Base-by-base conservation (phyloP, 164 flowering plant genomes). In the Magnolia changhungtana region DNA sequence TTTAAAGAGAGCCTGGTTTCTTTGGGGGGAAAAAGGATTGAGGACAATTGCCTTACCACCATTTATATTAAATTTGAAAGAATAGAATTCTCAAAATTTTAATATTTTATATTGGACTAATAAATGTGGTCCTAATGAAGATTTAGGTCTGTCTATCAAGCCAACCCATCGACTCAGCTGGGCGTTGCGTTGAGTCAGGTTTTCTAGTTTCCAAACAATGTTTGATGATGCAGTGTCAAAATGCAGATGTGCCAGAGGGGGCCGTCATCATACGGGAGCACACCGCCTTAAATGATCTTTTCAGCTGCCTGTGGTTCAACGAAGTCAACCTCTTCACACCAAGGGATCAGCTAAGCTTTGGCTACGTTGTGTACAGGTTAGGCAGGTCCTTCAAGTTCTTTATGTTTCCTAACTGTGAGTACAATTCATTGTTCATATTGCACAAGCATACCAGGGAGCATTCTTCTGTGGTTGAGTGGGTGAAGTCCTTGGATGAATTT, bases 221-320 rank as follows among this genome's bases (percentile, higher is more conserved):
- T 13, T 16, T 55, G 61, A 55, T 37, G 61, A 50, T 23, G 19
- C 72, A 8, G 18, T 63, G 51, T 1, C 63, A 4, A 71, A 73
- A 68, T 86, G 86, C 95, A 96, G 98, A 94, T 92, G 98, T 96
- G 51, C 99, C 98, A 1, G 99, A 96, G 82, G 99, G 98, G 82
- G 99, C 98, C 14, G 70, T 94, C 67, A 96, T 96, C 81, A 84
- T 94, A 71, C 82, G 98, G 37, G 98, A 96, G 75, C 99, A 96
- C 78, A 94, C 98, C 0, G 85, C 93, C 20, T 49, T 96, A 77
- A 96, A 76, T 74, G 87, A 96, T 75, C 77, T 96, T 76, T 93
- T 94, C 81, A 91, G 96, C 83, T 96, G 99, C 86, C 80, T 96
- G 74, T 96, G 99, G 98, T 96, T 94, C 89, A 94, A 94, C 59